These are phyloP conservation scores for Omphalotus olearius DNA, from an alignment of 1,284 basidiomycete genomes.

Conservation along the genomic window DNA sequence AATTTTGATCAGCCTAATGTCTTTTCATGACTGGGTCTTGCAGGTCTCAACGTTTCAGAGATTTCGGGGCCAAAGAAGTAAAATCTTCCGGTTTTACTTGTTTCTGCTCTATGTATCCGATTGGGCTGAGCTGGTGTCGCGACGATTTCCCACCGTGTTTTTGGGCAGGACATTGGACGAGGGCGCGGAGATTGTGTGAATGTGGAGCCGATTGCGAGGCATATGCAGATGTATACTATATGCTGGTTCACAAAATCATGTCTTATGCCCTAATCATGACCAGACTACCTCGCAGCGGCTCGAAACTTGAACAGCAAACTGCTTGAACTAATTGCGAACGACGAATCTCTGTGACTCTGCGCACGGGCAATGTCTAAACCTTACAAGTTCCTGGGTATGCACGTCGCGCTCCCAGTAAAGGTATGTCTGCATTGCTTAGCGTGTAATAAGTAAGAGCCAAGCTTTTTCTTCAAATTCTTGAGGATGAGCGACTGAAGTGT, in stretches of 20 bases:
- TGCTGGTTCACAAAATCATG: constrained; percentile 11
- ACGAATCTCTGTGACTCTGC: too few species aligned
- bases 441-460: too few species aligned
- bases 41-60: constrained; percentile 64
- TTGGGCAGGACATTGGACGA: constrained; percentile 13
- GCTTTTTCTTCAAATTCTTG: too few species aligned
- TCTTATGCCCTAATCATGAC: constrained; percentile 11
- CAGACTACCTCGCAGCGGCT: constrained; percentile 1
- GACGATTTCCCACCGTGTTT: constrained; percentile 1
- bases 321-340: too few species aligned
- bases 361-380: not conserved
- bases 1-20: not conserved
- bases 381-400: not conserved
- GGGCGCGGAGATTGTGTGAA: not conserved
- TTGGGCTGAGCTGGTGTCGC: constrained; percentile 3
- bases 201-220: not conserved
- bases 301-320: not conserved
- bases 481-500: too few species aligned
- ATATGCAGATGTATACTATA: constrained; percentile 14
- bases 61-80: constrained; percentile 71
- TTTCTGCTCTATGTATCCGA: constrained; percentile 6
- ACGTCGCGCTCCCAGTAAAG: not conserved
- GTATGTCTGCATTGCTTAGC: too few species aligned
- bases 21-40: not conserved
- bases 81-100: constrained; percentile 17